phyloP scores from a whole-genome alignment of 2,329 filamentous ascomycete genomes.

The Rutstroemia sp. region DNA sequence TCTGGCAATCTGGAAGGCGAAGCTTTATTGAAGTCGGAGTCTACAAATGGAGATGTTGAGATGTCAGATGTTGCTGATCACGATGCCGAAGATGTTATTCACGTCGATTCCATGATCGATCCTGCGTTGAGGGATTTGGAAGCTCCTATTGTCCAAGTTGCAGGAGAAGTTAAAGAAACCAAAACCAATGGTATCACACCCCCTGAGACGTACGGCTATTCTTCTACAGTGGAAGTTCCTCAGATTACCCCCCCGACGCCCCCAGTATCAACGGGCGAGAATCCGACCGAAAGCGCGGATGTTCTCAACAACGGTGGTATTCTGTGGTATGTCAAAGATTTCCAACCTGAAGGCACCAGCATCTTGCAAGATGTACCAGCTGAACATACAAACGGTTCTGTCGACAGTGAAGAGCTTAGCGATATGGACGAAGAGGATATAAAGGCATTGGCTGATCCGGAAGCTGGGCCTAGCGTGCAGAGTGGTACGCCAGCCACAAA shows the following conservation, averaged over 20 bases:
- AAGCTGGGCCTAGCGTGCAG: slow-evolving; percentile 17
- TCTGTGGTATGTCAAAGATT: slow-evolving; percentile 79
- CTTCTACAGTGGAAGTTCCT: slow-evolving; percentile 12
- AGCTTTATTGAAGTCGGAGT: slow-evolving; percentile 4
- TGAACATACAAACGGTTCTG: slow-evolving; percentile 61
- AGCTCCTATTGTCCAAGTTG: slow-evolving; percentile 11
- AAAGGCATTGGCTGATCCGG: slow-evolving; percentile 49
- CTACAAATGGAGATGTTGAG: slow-evolving; percentile 30
- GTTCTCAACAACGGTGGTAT: slow-evolving; percentile 65
- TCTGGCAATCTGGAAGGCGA: neutral
- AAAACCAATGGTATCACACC: slow-evolving; percentile 31
- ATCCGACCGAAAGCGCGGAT: slow-evolving; percentile 10
- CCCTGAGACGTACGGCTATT: slow-evolving; percentile 42
- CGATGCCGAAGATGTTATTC: slow-evolving; percentile 11
- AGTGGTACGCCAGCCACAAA: slow-evolving; percentile 13
- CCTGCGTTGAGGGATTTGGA: slow-evolving; percentile 23
- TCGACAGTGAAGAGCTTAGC: slow-evolving; percentile 79
- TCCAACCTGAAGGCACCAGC: slow-evolving; percentile 73
- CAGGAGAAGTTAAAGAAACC: slow-evolving; percentile 17
- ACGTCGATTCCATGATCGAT: slow-evolving; percentile 1
- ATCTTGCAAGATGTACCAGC: slow-evolving; percentile 45
- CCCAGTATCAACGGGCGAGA: slow-evolving; percentile 55
- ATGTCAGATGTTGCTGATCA: slow-evolving; percentile 30
- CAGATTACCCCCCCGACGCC: slow-evolving; percentile 50
- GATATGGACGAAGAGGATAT: slow-evolving; percentile 90